phyloP scores from a whole-genome alignment of 352 stramenopile species.

The Phytopythium cucurbitacearum region DNA sequence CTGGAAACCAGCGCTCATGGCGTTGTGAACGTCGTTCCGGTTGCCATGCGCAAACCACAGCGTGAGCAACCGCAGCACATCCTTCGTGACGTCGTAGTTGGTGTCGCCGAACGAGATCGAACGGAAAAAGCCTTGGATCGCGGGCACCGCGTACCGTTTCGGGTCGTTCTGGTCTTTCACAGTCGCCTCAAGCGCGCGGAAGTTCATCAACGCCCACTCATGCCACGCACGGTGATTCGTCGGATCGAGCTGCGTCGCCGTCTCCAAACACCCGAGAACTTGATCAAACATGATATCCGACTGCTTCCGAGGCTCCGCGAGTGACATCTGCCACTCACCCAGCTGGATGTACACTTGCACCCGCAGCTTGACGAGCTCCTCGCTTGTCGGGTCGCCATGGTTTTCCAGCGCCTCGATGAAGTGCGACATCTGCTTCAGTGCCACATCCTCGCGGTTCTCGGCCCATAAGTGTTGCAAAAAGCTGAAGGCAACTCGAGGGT shows the following conservation, averaged over 20 bases:
- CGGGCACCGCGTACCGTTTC: conserved; percentile 86
- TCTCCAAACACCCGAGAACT: conserved; percentile 78
- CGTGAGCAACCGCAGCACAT: conserved; percentile 98
- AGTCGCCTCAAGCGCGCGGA: conserved; percentile 70
- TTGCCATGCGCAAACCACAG: conserved; percentile 98
- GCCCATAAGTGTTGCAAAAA: conserved; percentile 82
- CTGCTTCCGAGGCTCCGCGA: conserved; percentile 70
- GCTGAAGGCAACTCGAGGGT: conserved; percentile 76
- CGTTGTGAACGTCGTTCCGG: conserved; percentile 81
- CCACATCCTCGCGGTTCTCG: conserved; percentile 78
- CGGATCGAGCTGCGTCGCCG: conserved; percentile 74
- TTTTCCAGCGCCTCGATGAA: conserved; percentile 83
- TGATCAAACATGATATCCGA: conserved; percentile 59
- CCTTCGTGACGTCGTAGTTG: conserved; percentile 92
- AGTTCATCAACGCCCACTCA: conserved; percentile 98
- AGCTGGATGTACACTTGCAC: conserved; percentile 86
- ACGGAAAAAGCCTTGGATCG: conserved; percentile 97
- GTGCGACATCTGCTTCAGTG: conserved; percentile 77
- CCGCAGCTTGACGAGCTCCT: conserved; percentile 65
- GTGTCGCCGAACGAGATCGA: conserved; percentile 96
- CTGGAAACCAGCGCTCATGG: conserved; percentile 86
- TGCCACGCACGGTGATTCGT: conserved; percentile 98
- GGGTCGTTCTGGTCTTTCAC: conserved; percentile 36
- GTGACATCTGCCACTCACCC: conserved; percentile 81
- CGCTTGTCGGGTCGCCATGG: conserved; percentile 41